Evolutionary conservation across 208 protist genomes (phyloP), one percentile per base, ranked within the genome.

Genomic region (Trypanosoma scelopori): DNA sequence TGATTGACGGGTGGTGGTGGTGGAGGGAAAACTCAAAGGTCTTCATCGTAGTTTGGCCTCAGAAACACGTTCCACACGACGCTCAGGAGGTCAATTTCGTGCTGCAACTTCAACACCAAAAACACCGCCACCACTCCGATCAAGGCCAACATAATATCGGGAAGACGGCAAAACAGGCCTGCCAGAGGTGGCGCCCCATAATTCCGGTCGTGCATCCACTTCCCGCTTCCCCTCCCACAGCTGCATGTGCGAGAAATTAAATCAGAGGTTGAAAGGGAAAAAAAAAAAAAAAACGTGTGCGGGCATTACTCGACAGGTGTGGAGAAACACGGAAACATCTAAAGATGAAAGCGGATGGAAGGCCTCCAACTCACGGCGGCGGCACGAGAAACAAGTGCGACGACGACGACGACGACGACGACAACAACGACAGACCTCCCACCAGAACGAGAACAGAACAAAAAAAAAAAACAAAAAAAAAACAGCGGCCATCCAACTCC

Each of bases 41-140:
- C 59, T 0, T 58, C 61, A 42, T 67, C 68, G 32, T 74, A 74
- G 41, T 74, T 74, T 22, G 68, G 68, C n/a, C 27, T 47, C n/a
- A 74, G 50, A 51, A 43, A 66, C 16, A 12, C 20, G 30, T 66
- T 42, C 68, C 68, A 74, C n/a, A 46, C 25, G 9, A 45, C 28
- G 22, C 55, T 56, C 20, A 64, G 20, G 22, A 74, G 39, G 39
- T 74, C 68, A n/a, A 74, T 52, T 30, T 60, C n/a, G 39, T 67
- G 53, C 32, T 66, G 49, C 16, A 37, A 13, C 18, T 68, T 66
- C 13, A 74, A 0, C 20, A 39, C 62, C 15, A 74, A 13, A 27
- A 61, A 74, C 6, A 74, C 35, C 5, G 23, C 58, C 32, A 55
- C 9, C 15, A 59, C 23, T 22, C 32, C 62, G 56, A 59, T 47